Percentiles rank a stretch among this genome's conserved stretches.
These are phyloP conservation scores for Pseudoperonospora humuli DNA, from an alignment of 352 stramenopile genomes.

Conservation along the genomic window DNA sequence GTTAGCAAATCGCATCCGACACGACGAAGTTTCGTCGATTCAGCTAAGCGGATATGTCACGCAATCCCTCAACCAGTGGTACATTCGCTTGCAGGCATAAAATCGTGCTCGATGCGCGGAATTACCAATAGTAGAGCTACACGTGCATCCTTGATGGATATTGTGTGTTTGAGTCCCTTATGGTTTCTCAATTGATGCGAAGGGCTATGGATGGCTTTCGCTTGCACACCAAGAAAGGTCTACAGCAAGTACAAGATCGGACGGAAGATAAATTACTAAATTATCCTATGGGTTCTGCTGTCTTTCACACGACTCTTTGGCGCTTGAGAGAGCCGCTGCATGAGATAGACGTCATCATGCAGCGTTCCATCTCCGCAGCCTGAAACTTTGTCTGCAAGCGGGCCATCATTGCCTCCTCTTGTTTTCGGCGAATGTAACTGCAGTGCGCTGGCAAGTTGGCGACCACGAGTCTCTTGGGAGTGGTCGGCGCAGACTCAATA, in stretches of 20 bases:
- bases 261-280: conserved; percentile 17
- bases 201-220: no score
- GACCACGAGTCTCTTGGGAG: conserved; percentile 5
- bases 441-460: conserved; percentile 19
- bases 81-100: no score
- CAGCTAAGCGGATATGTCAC: no score
- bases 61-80: no score
- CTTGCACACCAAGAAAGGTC: conserved; percentile 2
- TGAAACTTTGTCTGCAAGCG: conserved; percentile 19
- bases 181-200: no score
- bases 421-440: conserved; percentile 34
- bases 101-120: no score
- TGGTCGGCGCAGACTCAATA: conserved; percentile 1
- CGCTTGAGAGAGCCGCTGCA: conserved; percentile 16
- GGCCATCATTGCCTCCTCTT: conserved; percentile 28
- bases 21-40: no score
- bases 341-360: conserved; percentile 1
- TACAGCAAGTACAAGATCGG: conserved; percentile 12
- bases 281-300: conserved; percentile 11
- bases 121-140: no score
- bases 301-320: conserved; percentile 28
- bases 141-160: no score
- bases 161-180: no score
- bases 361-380: conserved; percentile 15
- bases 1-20: no score